Percentiles rank a stretch among this genome's conserved stretches.
Conservation (phyloP, 208 protist species). For the Leishmania turanica region DNA sequence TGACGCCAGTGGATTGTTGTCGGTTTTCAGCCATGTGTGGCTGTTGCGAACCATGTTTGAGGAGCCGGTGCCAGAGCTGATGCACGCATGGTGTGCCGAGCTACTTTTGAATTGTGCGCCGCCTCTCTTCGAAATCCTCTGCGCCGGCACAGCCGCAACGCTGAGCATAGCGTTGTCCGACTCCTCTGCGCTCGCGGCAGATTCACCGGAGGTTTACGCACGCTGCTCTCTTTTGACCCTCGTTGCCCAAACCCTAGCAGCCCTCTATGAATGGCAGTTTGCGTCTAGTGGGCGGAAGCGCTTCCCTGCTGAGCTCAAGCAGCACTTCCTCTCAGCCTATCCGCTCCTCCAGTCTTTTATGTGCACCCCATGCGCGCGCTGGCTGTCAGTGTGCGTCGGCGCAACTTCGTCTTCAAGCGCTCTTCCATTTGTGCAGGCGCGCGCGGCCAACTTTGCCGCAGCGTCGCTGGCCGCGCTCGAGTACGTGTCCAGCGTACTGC, state of each 20-base stretch:
- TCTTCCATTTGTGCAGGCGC: background rate
- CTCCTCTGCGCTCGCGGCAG: background rate
- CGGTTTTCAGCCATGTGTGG: conserved; percentile 18
- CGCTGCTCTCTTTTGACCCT: conserved; percentile 13
- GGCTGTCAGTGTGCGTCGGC: background rate
- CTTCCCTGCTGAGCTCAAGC: conserved; percentile 24
- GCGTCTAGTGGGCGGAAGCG: background rate
- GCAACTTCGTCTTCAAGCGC: background rate
- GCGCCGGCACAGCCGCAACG: background rate
- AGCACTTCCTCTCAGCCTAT: conserved; percentile 17
- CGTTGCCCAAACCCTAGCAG: conserved; percentile 14
- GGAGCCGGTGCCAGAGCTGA: conserved; percentile 10
- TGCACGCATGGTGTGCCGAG: conserved; percentile 18
- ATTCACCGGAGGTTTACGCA: background rate
- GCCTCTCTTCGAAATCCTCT: conserved; percentile 22
- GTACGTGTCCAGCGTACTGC: conserved; percentile 38
- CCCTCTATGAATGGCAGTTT: conserved; percentile 33
- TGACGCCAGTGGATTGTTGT: background rate
- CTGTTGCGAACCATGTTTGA: conserved; percentile 27
- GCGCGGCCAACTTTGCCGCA: background rate
- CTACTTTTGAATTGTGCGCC: conserved; percentile 20
- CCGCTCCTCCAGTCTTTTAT: conserved; percentile 12
- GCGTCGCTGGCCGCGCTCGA: conserved; percentile 18
- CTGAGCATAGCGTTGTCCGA: background rate
- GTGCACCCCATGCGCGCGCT: conserved; percentile 16